Conservation (phyloP, 192 early-diverging fungal species). For the Thoreauomyces humboldtii region DNA sequence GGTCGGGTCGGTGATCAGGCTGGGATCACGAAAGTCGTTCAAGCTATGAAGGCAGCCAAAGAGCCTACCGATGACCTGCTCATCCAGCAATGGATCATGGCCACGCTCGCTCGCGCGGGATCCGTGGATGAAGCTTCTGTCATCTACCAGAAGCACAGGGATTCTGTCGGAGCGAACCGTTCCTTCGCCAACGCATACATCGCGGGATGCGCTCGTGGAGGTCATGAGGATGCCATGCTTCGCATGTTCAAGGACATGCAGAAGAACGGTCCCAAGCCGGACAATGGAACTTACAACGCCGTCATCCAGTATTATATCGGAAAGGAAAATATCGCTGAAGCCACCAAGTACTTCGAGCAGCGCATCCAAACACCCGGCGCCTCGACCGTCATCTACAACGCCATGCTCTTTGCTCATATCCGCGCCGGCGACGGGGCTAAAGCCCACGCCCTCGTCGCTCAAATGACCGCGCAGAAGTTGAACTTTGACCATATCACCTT, state of each 20-base stretch:
- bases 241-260: background rate
- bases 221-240: background rate
- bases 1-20: background rate
- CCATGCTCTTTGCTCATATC: background rate
- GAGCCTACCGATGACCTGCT: background rate
- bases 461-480: background rate
- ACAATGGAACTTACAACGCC: background rate
- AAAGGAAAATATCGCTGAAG: background rate
- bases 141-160: constrained; percentile 2
- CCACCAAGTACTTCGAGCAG: background rate
- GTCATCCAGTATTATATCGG: background rate
- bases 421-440: background rate
- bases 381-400: constrained; percentile 3
- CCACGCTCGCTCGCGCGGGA: background rate
- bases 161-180: background rate
- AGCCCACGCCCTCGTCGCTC: background rate
- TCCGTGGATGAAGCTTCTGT: background rate
- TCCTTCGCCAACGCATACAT: background rate
- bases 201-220: background rate
- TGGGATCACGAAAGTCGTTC: background rate
- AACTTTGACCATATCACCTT: background rate
- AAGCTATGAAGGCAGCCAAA: background rate
- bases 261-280: background rate
- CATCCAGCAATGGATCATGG: background rate
- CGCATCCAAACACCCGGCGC: background rate